Base-by-base conservation (phyloP, 768 basidiomycete species). In the Boletus vinaceobasis region DNA sequence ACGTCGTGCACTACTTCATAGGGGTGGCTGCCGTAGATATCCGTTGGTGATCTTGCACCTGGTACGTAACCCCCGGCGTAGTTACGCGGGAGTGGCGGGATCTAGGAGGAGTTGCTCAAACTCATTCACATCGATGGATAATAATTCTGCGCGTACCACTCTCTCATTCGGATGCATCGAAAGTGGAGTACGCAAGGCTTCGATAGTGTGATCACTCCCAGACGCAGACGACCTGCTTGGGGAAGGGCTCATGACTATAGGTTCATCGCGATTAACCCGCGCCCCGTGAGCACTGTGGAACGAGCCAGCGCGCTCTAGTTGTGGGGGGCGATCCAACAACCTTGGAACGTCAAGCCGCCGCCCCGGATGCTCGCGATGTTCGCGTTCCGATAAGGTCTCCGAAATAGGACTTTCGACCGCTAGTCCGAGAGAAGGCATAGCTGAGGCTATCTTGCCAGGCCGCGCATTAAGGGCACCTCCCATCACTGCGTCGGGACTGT, bases 401-500 rank as follows among this genome's bases (percentile, higher is more conserved):
- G 59, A 60, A 35, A 65, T 19, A 44, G 49, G 47, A 48, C 61
- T 54, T n/a, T 56, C 66, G 32, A 63, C 36, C 0, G 48, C 56
- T 36, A 21, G 38, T 45, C 56, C 70, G 26, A 70, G 58, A 40
- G 71, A 52, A 8, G 63, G 69, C 1, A 71, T 44, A 39, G 9
- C 37, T 13, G 55, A 35, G 43, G 62, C 57, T 15, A 67, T 15
- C 55, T 61, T 70, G 43, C 52, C 62, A 13, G 69, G 71, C 4
- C 69, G 65, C 7, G 69, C 69, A 40, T 73, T 71, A 33, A 71
- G 69, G 38, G 52, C 61, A 15, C 69, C 69, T 31, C 69, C 65
- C 71, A 71, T 61, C 13, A 71, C 52, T 23, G 67, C 69, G 33
- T 70, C 57, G 6, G 69, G 69, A 37, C 52, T 70, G 39, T 71